Percentiles rank a stretch among this genome's conserved stretches.
Conservation (phyloP, 2,329 filamentous ascomycete genomes). For the Trichoderma arundinaceum region DNA sequence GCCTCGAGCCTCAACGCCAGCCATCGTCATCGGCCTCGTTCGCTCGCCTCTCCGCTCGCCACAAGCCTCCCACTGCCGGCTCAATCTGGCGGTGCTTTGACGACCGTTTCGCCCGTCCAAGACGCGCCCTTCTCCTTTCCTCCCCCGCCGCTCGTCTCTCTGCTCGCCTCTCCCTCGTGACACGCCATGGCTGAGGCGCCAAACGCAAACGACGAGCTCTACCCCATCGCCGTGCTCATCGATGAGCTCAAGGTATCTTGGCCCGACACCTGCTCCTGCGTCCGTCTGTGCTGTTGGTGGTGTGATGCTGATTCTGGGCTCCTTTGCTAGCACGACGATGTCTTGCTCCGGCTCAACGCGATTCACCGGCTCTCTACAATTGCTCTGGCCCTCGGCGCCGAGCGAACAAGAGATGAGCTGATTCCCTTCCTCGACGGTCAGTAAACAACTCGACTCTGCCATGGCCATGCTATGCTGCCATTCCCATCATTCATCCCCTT, state of each 20-base stretch:
- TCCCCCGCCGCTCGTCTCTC: slow-evolving; percentile 8
- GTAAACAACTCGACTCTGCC: slow-evolving; percentile 45
- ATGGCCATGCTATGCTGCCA: background rate
- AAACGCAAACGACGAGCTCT: slow-evolving; percentile 96
- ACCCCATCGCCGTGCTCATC: slow-evolving; percentile 99
- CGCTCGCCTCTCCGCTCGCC: slow-evolving; percentile 26
- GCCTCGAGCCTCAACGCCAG: background rate
- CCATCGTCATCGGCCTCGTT: slow-evolving; percentile 37
- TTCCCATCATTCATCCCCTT: background rate
- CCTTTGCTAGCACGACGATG: slow-evolving; percentile 84
- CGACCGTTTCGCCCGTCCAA: slow-evolving; percentile 34
- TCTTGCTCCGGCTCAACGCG: slow-evolving; percentile 95
- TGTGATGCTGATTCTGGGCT: slow-evolving; percentile 13
- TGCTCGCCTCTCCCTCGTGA: slow-evolving; percentile 38
- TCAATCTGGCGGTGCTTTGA: slow-evolving; percentile 37
- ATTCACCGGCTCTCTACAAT: slow-evolving; percentile 98
- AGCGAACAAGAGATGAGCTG: slow-evolving; percentile 96
- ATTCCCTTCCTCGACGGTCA: slow-evolving; percentile 98
- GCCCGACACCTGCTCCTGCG: slow-evolving; percentile 30
- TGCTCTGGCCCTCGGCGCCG: slow-evolving; percentile 90
- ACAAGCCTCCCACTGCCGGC: no score
- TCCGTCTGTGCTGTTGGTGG: background rate
- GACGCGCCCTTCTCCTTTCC: slow-evolving; percentile 18
- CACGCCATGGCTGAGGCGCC: slow-evolving; percentile 85
- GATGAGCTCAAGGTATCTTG: slow-evolving; percentile 92